Evolutionary conservation across 176 grass and related monocot species (phyloP).

Genomic region (Saccharum spontaneum): DNA sequence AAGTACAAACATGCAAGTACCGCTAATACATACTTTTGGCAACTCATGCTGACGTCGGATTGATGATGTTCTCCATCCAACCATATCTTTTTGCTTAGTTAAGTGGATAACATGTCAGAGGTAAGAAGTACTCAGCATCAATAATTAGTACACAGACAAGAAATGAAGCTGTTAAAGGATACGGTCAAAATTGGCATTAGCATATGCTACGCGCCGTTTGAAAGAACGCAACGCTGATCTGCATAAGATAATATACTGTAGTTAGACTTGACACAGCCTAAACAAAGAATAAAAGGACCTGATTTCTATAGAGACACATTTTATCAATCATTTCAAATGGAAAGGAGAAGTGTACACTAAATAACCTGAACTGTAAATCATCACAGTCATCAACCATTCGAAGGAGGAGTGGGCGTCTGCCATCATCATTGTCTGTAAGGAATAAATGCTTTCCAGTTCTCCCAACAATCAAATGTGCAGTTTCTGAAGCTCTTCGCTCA

Average conservation of each 20-base stretch:
- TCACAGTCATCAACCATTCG: slow-evolving; percentile 86
- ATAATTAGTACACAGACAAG: background rate
- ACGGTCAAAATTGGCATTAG: slow-evolving; percentile 99
- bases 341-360: slow-evolving; percentile 17
- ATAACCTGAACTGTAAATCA: slow-evolving; percentile 95
- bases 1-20: slow-evolving; percentile 28
- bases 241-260: slow-evolving; percentile 43
- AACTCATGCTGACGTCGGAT: slow-evolving; percentile 93
- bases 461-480: slow-evolving; percentile 93
- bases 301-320: slow-evolving; percentile 47
- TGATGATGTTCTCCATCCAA: slow-evolving; percentile 98
- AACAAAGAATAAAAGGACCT: slow-evolving; percentile 25
- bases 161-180: slow-evolving; percentile 56
- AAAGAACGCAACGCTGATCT: slow-evolving; percentile 90
- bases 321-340: slow-evolving; percentile 51
- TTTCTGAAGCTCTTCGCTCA: slow-evolving; percentile 89
- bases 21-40: slow-evolving; percentile 66
- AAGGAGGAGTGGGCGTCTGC: slow-evolving; percentile 72
- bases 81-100: slow-evolving; percentile 91
- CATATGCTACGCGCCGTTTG: slow-evolving; percentile 91
- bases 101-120: slow-evolving; percentile 48
- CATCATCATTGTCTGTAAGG: slow-evolving; percentile 87
- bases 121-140: slow-evolving; percentile 14
- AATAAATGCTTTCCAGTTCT: slow-evolving; percentile 98
- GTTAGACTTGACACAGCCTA: slow-evolving; percentile 16